Conservation (phyloP, 1,139 yeast genomes). For the Candida sp. region DNA sequence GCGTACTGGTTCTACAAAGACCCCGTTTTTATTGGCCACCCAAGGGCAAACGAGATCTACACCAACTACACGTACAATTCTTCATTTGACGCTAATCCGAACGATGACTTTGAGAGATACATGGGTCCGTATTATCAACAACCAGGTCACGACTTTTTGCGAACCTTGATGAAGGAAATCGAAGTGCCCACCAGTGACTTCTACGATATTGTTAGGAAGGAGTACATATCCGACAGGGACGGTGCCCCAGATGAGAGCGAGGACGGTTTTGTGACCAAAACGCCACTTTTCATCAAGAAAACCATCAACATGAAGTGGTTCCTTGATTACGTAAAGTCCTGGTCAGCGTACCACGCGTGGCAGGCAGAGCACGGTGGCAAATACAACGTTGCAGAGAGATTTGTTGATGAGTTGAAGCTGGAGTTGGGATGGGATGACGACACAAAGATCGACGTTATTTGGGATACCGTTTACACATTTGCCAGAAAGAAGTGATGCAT, state of each 20-base stretch:
- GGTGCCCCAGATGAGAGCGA: slow-evolving; percentile 19
- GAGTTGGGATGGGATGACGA: slow-evolving; percentile 48
- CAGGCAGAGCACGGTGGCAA: slow-evolving; percentile 35
- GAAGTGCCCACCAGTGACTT: slow-evolving; percentile 45
- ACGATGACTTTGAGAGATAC: slow-evolving; percentile 38
- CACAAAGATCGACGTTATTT: slow-evolving; percentile 50
- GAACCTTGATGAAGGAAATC: slow-evolving; percentile 45
- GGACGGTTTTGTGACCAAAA: slow-evolving; percentile 16
- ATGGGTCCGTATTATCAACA: slow-evolving; percentile 79
- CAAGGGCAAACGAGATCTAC: slow-evolving; percentile 45
- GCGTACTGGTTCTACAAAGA: slow-evolving; percentile 86
- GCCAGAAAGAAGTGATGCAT: slow-evolving; percentile 26
- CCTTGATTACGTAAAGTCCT: slow-evolving; percentile 57
- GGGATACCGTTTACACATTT: slow-evolving; percentile 63
- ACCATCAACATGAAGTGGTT: slow-evolving; percentile 47
- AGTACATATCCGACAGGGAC: slow-evolving; percentile 38
- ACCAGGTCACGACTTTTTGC: slow-evolving; percentile 66
- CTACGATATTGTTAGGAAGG: slow-evolving; percentile 40
- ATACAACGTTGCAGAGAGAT: slow-evolving; percentile 42
- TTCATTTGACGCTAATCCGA: slow-evolving; percentile 20
- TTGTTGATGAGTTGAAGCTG: slow-evolving; percentile 46
- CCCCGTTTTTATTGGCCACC: slow-evolving; percentile 52
- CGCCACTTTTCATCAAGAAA: slow-evolving; percentile 44
- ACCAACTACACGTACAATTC: slow-evolving; percentile 43
- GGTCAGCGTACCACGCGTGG: slow-evolving; percentile 80